Base-by-base conservation (phyloP, 2,329 filamentous ascomycete species). In the Penicillium vulpinum region DNA sequence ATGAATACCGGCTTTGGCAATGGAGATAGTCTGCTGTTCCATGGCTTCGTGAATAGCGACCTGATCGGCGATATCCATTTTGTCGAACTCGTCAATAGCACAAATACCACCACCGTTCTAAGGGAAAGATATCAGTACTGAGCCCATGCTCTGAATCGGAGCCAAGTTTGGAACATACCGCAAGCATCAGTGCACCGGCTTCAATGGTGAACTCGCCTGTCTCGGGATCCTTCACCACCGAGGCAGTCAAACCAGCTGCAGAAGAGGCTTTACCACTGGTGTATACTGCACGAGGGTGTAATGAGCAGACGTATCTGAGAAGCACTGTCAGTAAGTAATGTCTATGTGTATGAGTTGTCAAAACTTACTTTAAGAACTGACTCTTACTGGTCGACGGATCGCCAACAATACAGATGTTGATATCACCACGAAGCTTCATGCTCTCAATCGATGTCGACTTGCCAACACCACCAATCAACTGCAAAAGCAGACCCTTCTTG, bases 31-130 rank as follows among this genome's bases (percentile, higher is more conserved):
- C 77, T 99, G 94, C 80, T 99, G 94, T 84, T 99, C 94, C 94
- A 99, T 99, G 58, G 94, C 94, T 85, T 99, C 94, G 83, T 99
- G 94, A 70, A 99, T 99, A 63, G 94, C 94, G 54, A 99, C 94
- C 78, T 99, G 94, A 73, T 99, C 94, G 51, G 81, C 87, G 60
- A 99, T 90, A 69, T 99, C 94, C 94, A 99, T 99, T 80, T 99
- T 99, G 85, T 99, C 94, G 67, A 99, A 99, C 73, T 99, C 94
- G 72, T 99, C 94, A 72, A 99, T 99, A 58, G 92, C 92, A 75
- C 94, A 99, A 67, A 97, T 95, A 52, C 94, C 94, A 65, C 96
- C 97, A 70, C 97, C 85, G 39, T 77, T 77, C 74, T 77, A 49
- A 1, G 39, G n/a, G 13, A 22, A 24, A 9, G 22, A 47, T 18